Conservation (phyloP, 148 eudicot genomes). For the Camellia japonica region DNA sequence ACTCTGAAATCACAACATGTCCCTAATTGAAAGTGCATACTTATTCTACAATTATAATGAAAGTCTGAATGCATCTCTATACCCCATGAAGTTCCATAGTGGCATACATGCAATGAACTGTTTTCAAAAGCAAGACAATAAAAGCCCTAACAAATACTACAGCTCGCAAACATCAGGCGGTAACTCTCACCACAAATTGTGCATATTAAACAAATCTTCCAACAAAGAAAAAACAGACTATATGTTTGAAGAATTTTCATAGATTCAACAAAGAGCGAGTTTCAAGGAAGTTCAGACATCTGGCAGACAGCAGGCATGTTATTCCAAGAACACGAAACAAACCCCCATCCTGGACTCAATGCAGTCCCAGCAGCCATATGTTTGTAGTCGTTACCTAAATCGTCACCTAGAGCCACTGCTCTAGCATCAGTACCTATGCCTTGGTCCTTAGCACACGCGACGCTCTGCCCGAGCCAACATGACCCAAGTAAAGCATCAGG, state of each 20-base stretch:
- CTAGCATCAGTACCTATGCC: conserved; percentile 3
- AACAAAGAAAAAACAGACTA: not conserved
- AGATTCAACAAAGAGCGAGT: not conserved
- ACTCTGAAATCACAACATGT: not conserved
- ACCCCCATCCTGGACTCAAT: conserved; percentile 13
- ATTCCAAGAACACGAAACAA: conserved; percentile 21
- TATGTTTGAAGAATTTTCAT: not conserved
- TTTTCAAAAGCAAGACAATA: not conserved
- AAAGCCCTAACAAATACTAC: not conserved
- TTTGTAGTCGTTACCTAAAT: conserved; percentile 6
- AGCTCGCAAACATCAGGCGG: not conserved
- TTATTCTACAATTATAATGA: not conserved
- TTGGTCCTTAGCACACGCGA: conserved; percentile 15
- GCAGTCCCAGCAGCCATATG: not conserved
- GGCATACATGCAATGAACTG: not conserved
- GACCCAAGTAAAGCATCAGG: conserved; percentile 37
- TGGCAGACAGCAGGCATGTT: conserved; percentile 27
- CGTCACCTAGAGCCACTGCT: conserved; percentile 15
- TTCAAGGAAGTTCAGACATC: conserved; percentile 21
- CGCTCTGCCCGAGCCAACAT: conserved; percentile 25
- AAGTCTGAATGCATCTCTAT: not conserved
- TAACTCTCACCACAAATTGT: not conserved
- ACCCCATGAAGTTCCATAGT: not conserved
- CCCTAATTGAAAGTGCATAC: not conserved
- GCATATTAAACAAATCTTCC: conserved; percentile 1